Evolutionary conservation across 2,329 filamentous ascomycete species (phyloP).

Genomic region (Fusarium albidum): DNA sequence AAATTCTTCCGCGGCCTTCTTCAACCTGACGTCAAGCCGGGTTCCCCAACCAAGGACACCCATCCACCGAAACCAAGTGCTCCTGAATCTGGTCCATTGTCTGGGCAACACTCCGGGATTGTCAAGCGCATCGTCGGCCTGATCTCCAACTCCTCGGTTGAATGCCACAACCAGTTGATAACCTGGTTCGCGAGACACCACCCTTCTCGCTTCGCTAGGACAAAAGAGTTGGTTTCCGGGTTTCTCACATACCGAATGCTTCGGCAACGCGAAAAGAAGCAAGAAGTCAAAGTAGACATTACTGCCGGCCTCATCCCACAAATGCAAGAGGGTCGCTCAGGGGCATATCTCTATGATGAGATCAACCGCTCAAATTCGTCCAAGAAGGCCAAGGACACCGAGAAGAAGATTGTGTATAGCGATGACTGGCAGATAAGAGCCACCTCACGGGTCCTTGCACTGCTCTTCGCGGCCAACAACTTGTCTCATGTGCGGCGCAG

Average conservation of each 20-base stretch:
- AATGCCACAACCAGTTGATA: constrained; percentile 80
- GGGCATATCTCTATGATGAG: constrained; percentile 80
- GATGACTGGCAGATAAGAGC: constrained; percentile 93
- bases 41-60: constrained; percentile 16
- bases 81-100: constrained; percentile 52
- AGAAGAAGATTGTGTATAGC: constrained; percentile 69
- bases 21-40: constrained; percentile 39
- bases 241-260: constrained; percentile 85
- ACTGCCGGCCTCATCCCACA: constrained; percentile 76
- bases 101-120: constrained; percentile 80
- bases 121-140: constrained; percentile 86
- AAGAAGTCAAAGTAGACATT: constrained; percentile 65
- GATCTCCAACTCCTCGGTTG: constrained; percentile 76
- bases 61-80: constrained; percentile 22
- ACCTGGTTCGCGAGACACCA: constrained; percentile 80
- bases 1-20: constrained; percentile 52
- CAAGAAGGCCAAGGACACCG: constrained; percentile 63
- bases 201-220: constrained; percentile 70
- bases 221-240: constrained; percentile 79
- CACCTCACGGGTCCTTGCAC: constrained; percentile 78
- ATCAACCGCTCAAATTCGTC: constrained; percentile 62
- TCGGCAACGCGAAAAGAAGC: constrained; percentile 73
- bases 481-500: constrained; percentile 48
- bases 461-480: constrained; percentile 86
- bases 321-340: constrained; percentile 70